These are phyloP conservation scores for Phlyctochytrium planicorne DNA, from an alignment of 192 early-diverging fungal species.

Conservation along the genomic window DNA sequence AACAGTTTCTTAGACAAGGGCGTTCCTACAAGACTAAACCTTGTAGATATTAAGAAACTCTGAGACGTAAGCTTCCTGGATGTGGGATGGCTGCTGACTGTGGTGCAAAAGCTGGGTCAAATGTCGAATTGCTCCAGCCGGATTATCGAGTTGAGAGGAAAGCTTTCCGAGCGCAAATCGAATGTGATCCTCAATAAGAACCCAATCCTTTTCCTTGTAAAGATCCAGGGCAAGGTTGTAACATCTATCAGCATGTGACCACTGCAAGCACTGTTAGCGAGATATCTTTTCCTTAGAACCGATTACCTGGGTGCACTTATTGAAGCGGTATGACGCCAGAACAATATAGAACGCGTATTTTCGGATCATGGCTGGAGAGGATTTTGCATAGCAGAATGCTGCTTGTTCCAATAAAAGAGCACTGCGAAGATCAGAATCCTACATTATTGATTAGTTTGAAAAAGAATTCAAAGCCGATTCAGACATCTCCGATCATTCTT, in stretches of 20 bases:
- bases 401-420: slow-evolving; percentile 90
- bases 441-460: background rate
- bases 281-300: background rate
- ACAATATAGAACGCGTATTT: slow-evolving; percentile 91
- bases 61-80: slow-evolving; percentile 67
- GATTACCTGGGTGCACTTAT: slow-evolving; percentile 71
- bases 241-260: slow-evolving; percentile 75
- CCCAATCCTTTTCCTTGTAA: slow-evolving; percentile 65
- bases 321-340: slow-evolving; percentile 81
- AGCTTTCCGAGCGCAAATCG: slow-evolving; percentile 85
- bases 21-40: slow-evolving; percentile 50
- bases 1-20: too few relatives aligned
- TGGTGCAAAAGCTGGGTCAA: slow-evolving; percentile 74
- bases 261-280: slow-evolving; percentile 47
- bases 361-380: slow-evolving; percentile 67
- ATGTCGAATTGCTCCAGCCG: slow-evolving; percentile 72
- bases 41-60: slow-evolving; percentile 80
- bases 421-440: slow-evolving; percentile 72
- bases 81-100: slow-evolving; percentile 60
- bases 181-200: slow-evolving; percentile 83
- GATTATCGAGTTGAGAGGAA: slow-evolving; percentile 70
- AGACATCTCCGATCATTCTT: slow-evolving; percentile 72
- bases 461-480: too few relatives aligned
- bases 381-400: slow-evolving; percentile 72
- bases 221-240: slow-evolving; percentile 63